Evolutionary conservation across 129 eudicot genomes (phyloP).

Genomic region (Tagetes patula): DNA sequence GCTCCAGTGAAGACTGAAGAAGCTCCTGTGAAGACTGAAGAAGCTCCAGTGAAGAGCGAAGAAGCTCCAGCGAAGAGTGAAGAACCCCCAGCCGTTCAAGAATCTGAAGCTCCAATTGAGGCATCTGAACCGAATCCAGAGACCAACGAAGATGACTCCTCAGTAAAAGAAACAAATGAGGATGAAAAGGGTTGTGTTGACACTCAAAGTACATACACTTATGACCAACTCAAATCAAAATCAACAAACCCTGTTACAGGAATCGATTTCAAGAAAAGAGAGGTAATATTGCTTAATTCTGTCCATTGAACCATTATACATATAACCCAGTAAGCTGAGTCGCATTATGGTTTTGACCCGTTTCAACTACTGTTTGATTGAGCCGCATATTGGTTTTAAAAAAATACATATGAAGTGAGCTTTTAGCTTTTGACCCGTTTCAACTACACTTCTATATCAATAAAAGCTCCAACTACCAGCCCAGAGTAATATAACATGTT

Average conservation of each 20-base stretch:
- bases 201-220: constrained; percentile 57
- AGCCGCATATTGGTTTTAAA: not conserved
- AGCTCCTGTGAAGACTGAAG: constrained; percentile 31
- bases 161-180: constrained; percentile 42
- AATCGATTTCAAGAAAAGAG: constrained; percentile 81
- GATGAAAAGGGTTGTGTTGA: constrained; percentile 47
- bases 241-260: constrained; percentile 77
- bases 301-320: not conserved
- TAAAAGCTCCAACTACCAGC: not conserved
- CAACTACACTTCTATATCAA: constrained; percentile 4
- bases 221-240: constrained; percentile 62
- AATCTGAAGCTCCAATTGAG: constrained; percentile 25
- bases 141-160: constrained; percentile 47
- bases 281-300: constrained; percentile 42
- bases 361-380: not conserved
- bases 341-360: not conserved
- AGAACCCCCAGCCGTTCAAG: too few relatives aligned
- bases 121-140: constrained; percentile 42
- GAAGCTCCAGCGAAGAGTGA: too few relatives aligned
- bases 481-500: not conserved
- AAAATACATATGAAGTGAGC: not conserved
- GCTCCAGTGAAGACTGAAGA: constrained; percentile 33
- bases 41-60: not conserved
- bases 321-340: not conserved
- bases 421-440: not conserved